These are phyloP conservation scores for Bocquillonia castaneifolia DNA, from an alignment of 441 rosid species.

Conservation along the genomic window DNA sequence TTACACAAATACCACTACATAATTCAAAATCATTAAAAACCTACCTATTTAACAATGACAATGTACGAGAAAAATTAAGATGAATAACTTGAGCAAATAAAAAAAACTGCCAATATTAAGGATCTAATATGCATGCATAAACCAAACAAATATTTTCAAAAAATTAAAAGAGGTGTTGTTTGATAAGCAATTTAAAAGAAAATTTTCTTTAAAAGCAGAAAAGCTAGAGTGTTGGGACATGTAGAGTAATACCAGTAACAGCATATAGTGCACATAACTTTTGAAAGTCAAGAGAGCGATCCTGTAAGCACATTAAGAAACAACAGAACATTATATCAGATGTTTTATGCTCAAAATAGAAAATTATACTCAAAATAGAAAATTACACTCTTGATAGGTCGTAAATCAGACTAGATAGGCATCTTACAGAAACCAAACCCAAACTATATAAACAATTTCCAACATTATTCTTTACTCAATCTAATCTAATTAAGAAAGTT, in stretches of 20 bases:
- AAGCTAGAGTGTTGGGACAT: constrained; percentile 4
- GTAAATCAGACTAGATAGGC: not conserved
- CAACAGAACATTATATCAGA: constrained; percentile 3
- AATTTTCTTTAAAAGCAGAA: not conserved
- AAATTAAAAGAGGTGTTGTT: not conserved
- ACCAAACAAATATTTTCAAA: not conserved
- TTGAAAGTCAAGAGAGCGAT: constrained; percentile 87
- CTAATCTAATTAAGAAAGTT: not conserved
- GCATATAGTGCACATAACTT: constrained; percentile 89
- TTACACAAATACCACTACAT: too few relatives aligned
- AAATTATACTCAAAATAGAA: not conserved
- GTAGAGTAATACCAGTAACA: constrained; percentile 68
- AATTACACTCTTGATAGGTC: not conserved
- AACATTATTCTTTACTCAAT: not conserved
- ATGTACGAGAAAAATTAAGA: too few relatives aligned
- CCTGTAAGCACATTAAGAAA: constrained; percentile 44
- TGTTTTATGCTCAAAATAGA: not conserved
- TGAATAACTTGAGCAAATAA: not conserved
- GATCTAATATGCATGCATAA: not conserved
- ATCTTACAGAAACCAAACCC: not conserved
- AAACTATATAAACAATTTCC: not conserved
- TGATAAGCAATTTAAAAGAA: not conserved
- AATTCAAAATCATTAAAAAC: too few relatives aligned
- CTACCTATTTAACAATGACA: too few relatives aligned
- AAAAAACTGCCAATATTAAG: not conserved